Conservation (phyloP, 2,329 filamentous ascomycete species). For the Cladophialophora psammophila region DNA sequence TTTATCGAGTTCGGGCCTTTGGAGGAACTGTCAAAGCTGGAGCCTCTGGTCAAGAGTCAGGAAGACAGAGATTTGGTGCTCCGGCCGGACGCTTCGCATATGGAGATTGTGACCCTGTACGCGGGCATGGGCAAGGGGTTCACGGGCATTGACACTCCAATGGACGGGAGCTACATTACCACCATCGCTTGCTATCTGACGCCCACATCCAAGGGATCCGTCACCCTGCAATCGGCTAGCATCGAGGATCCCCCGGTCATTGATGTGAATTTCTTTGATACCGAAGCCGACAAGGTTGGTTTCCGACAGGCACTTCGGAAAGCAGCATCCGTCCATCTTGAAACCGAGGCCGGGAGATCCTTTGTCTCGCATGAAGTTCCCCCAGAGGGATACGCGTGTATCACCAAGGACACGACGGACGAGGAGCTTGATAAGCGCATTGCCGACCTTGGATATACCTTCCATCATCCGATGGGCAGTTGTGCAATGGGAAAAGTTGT, state of each 20-base stretch:
- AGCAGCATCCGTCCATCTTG: constrained; percentile 37
- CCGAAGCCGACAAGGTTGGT: constrained; percentile 20
- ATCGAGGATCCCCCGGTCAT: constrained; percentile 48
- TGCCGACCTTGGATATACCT: constrained; percentile 43
- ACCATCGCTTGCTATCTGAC: constrained; percentile 14
- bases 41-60: constrained; percentile 10
- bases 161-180: constrained; percentile 26
- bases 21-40: constrained; percentile 15
- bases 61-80: constrained; percentile 22
- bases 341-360: constrained; percentile 34
- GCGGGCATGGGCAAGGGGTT: constrained; percentile 13
- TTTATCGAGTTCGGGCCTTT: constrained; percentile 43
- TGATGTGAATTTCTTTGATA: constrained; percentile 54
- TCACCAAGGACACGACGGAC: constrained; percentile 33
- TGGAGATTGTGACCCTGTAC: constrained; percentile 24
- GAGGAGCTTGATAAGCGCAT: constrained; percentile 41
- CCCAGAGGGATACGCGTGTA: constrained; percentile 20
- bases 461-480: constrained; percentile 48
- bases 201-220: constrained; percentile 56
- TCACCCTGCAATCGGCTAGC: constrained; percentile 52
- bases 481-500: constrained; percentile 51
- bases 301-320: constrained; percentile 21
- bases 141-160: constrained; percentile 17
- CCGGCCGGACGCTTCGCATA: constrained; percentile 23
- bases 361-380: constrained; percentile 30